A percentile compares a stretch with the other conserved stretches of the same genome.
phyloP scores from a whole-genome alignment of 2,329 filamentous ascomycete species.

The Penicillium capsulatum region DNA sequence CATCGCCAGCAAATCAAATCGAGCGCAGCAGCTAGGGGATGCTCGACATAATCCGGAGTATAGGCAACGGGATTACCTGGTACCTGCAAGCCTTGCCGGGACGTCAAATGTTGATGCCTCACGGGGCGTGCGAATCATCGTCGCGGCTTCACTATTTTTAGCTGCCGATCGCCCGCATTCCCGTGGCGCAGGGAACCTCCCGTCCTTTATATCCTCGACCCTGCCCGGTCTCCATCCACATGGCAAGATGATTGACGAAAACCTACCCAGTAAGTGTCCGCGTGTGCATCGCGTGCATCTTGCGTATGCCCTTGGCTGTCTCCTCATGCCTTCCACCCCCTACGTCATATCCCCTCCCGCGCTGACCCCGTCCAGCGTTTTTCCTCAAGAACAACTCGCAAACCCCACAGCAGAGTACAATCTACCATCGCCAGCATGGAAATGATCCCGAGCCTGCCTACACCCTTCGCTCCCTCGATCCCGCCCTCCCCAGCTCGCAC shows the following conservation, averaged over 20 bases:
- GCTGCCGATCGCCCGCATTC: slow-evolving; percentile 17
- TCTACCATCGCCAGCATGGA: slow-evolving; percentile 62
- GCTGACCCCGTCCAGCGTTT: slow-evolving; percentile 47
- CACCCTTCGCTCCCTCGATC: slow-evolving; percentile 70
- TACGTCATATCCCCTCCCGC: slow-evolving; percentile 14
- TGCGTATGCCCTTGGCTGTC: too few relatives aligned
- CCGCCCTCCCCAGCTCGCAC: slow-evolving; percentile 62
- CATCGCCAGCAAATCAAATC: too few relatives aligned
- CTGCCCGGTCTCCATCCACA: neutral
- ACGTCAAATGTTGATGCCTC: slow-evolving; percentile 4
- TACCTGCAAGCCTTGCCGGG: too few relatives aligned
- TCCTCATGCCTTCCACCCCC: neutral
- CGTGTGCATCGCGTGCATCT: too few relatives aligned
- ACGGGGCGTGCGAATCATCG: slow-evolving; percentile 4
- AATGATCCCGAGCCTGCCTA: slow-evolving; percentile 77
- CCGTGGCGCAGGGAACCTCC: slow-evolving; percentile 15
- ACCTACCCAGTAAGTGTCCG: slow-evolving; percentile 71
- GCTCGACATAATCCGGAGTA: too few relatives aligned
- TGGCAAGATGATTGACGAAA: slow-evolving; percentile 77
- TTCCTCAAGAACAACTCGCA: slow-evolving; percentile 53
- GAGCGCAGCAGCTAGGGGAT: too few relatives aligned
- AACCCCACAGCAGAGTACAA: slow-evolving; percentile 35
- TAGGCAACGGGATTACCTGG: too few relatives aligned
- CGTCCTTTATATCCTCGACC: slow-evolving; percentile 9
- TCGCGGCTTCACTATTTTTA: slow-evolving; percentile 21